Evolutionary conservation across 805 yeast genomes (phyloP).

Genomic region (Starmerella bombi): DNA sequence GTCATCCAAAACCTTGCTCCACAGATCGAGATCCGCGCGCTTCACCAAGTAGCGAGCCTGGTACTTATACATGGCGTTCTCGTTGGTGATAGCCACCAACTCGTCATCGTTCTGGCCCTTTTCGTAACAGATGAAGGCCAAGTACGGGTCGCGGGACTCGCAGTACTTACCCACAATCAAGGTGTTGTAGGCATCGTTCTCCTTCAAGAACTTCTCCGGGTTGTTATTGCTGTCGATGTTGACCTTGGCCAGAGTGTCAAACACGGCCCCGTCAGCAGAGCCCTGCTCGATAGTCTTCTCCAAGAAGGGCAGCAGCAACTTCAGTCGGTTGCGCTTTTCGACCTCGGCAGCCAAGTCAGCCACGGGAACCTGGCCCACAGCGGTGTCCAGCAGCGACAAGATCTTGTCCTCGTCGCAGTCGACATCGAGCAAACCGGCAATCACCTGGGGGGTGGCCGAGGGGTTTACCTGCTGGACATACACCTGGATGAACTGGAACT

Average conservation of each 20-base stretch:
- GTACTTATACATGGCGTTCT: slow-evolving; percentile 94
- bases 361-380: slow-evolving; percentile 88
- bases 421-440: slow-evolving; percentile 91
- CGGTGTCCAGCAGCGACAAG: slow-evolving; percentile 66
- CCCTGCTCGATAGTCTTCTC: slow-evolving; percentile 78
- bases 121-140: slow-evolving; percentile 94
- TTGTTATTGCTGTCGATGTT: slow-evolving; percentile 95
- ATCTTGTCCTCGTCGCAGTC: slow-evolving; percentile 91
- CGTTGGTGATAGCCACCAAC: slow-evolving; percentile 82
- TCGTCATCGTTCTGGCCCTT: slow-evolving; percentile 89
- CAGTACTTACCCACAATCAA: slow-evolving; percentile 93
- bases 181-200: slow-evolving; percentile 83
- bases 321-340: slow-evolving; percentile 89
- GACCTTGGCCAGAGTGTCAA: slow-evolving; percentile 89
- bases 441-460: slow-evolving; percentile 86
- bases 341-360: slow-evolving; percentile 83
- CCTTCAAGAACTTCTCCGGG: slow-evolving; percentile 91
- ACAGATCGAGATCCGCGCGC: slow-evolving; percentile 73
- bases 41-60: slow-evolving; percentile 91
- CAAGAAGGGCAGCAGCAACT: slow-evolving; percentile 80
- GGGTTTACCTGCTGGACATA: slow-evolving; percentile 98
- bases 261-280: slow-evolving; percentile 78
- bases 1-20: slow-evolving; percentile 63
- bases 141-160: slow-evolving; percentile 96
- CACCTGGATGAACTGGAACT: slow-evolving; percentile 91